Conservation (phyloP, 306 rosid species). For the Prunus davidiana region DNA sequence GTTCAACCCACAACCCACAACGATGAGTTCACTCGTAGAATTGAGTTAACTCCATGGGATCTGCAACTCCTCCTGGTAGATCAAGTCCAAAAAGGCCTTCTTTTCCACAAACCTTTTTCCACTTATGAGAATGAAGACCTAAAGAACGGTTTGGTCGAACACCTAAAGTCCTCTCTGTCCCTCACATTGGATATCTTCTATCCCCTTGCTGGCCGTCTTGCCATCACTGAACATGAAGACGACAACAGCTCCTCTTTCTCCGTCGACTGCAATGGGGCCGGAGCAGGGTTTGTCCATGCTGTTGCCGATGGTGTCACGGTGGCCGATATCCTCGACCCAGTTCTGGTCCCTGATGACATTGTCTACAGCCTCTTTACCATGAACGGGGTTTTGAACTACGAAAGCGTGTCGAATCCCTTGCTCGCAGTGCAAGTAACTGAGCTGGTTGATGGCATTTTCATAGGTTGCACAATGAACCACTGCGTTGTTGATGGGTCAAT, state of each 20-base stretch:
- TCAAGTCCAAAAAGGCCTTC: slow-evolving; percentile 38
- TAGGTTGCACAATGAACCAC: slow-evolving; percentile 28
- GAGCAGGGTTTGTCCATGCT: slow-evolving; percentile 35
- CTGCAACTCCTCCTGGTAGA: slow-evolving; percentile 1
- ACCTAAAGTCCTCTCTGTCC: slow-evolving; percentile 29
- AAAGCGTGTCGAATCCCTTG: slow-evolving; percentile 24
- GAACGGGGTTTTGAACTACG: slow-evolving; percentile 14
- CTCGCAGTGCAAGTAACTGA: slow-evolving; percentile 38
- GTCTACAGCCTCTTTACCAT: slow-evolving; percentile 30
- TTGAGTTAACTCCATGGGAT: slow-evolving; percentile 41
- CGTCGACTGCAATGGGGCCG: slow-evolving; percentile 25
- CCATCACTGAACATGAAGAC: not conserved
- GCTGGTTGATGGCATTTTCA: slow-evolving; percentile 36
- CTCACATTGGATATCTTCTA: slow-evolving; percentile 23
- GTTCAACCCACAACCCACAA: not conserved
- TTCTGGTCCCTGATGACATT: slow-evolving; percentile 19
- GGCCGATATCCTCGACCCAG: slow-evolving; percentile 21
- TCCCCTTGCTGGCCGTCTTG: slow-evolving; percentile 12
- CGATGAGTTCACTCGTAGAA: not conserved
- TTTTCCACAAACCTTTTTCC: slow-evolving; percentile 11
- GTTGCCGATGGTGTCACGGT: not conserved
- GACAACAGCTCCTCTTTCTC: slow-evolving; percentile 4
- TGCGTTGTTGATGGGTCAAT: slow-evolving; percentile 11
- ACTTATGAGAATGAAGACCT: not conserved
- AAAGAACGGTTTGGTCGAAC: not conserved